A percentile compares a stretch with the other conserved stretches of the same genome.
Conservation (phyloP, 2,329 filamentous ascomycete genomes). For the Ceratocystis destructans region DNA sequence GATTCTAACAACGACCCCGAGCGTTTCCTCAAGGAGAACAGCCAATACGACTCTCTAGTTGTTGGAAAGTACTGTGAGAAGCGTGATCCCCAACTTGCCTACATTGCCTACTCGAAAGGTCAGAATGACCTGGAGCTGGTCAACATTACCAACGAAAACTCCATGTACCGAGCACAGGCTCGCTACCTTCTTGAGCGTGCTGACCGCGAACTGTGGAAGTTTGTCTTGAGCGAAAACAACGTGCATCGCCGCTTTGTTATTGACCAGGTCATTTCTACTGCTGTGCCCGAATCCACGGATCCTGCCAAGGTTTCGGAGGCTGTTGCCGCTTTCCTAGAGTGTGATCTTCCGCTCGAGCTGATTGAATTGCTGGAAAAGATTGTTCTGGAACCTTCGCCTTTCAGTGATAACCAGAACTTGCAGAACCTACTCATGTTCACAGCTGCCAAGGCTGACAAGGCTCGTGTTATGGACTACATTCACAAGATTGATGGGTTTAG, state of each 20-base stretch:
- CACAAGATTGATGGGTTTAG: slow-evolving; percentile 81
- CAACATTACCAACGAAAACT: slow-evolving; percentile 96
- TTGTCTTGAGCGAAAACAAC: slow-evolving; percentile 92
- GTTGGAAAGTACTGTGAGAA: slow-evolving; percentile 99
- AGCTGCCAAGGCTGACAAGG: slow-evolving; percentile 91
- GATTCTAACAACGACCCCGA: slow-evolving; percentile 97
- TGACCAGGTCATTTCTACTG: slow-evolving; percentile 90
- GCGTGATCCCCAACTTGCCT: slow-evolving; percentile 88
- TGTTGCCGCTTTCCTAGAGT: slow-evolving; percentile 81
- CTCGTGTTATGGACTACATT: slow-evolving; percentile 90
- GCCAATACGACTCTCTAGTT: slow-evolving; percentile 80
- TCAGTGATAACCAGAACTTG: slow-evolving; percentile 92
- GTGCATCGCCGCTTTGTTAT: slow-evolving; percentile 85
- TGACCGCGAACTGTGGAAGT: slow-evolving; percentile 82
- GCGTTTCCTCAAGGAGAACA: slow-evolving; percentile 93
- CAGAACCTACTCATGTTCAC: slow-evolving; percentile 96
- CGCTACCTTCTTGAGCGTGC: slow-evolving; percentile 85
- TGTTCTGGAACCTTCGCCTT: slow-evolving; percentile 95
- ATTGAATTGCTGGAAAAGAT: slow-evolving; percentile 99
- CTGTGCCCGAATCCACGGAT: slow-evolving; percentile 82
- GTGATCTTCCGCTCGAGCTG: slow-evolving; percentile 81
- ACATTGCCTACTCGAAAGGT: slow-evolving; percentile 89
- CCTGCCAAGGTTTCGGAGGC: slow-evolving; percentile 91
- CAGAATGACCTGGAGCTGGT: slow-evolving; percentile 96
- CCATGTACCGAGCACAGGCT: slow-evolving; percentile 98